phyloP scores from a whole-genome alignment of 2,329 filamentous ascomycete species.

The Hypoxylon sp. region DNA sequence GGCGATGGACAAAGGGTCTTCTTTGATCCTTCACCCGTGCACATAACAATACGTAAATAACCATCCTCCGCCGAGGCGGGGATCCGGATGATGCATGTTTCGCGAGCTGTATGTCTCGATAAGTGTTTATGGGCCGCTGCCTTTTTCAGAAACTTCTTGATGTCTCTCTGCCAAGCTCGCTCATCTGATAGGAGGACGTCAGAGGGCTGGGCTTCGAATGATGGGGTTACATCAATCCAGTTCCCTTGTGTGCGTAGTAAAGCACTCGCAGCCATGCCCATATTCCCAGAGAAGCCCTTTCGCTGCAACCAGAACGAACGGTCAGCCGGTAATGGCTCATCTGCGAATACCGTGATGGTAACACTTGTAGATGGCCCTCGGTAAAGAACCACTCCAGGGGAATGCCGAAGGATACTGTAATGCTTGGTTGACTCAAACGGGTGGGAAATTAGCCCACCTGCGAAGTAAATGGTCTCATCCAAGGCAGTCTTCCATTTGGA shows the following conservation, averaged over 20 bases:
- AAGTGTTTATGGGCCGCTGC: constrained; percentile 61
- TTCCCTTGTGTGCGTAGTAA: constrained; percentile 70
- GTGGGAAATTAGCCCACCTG: constrained; percentile 74
- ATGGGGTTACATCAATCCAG: constrained; percentile 79
- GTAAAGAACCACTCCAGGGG: constrained; percentile 75
- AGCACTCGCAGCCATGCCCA: constrained; percentile 76
- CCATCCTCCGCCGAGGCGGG: constrained; percentile 75
- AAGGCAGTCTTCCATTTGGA: constrained; percentile 65
- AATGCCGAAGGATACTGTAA: constrained; percentile 77
- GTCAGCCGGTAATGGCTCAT: constrained; percentile 68
- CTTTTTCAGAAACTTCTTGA: constrained; percentile 73
- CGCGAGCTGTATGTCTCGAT: constrained; percentile 67
- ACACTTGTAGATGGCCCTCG: constrained; percentile 75
- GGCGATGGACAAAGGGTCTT: constrained; percentile 75
- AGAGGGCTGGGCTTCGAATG: constrained; percentile 60
- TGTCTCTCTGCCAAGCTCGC: constrained; percentile 77
- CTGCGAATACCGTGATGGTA: constrained; percentile 74
- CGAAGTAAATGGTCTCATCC: constrained; percentile 74
- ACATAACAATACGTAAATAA: constrained; percentile 78
- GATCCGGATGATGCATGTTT: constrained; percentile 76
- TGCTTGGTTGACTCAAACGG: constrained; percentile 76
- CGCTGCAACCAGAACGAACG: constrained; percentile 77
- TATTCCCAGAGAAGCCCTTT: constrained; percentile 77
- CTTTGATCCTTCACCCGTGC: constrained; percentile 59
- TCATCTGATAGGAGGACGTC: constrained; percentile 72